Conservation (phyloP, 1,139 yeast species). For the Hyphopichia burtonii region DNA sequence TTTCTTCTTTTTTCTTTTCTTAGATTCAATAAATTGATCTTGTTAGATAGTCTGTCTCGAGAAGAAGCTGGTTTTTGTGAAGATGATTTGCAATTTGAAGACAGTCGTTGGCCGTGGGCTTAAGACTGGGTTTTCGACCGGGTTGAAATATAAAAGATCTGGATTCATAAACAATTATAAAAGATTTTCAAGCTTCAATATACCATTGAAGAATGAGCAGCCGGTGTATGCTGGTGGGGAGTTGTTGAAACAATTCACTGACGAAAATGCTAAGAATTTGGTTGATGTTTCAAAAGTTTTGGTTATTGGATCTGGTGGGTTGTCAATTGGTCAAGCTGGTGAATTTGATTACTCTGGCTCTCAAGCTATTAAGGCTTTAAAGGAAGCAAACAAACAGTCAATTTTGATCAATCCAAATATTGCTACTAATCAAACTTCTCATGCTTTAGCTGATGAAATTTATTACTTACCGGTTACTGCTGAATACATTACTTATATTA, state of each 20-base stretch:
- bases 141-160: background rate
- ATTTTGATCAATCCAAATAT: conserved; percentile 95
- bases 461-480: conserved; percentile 96
- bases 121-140: background rate
- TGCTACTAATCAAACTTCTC: conserved; percentile 97
- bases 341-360: conserved; percentile 99
- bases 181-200: conserved; percentile 1
- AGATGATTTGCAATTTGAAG: background rate
- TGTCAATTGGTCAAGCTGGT: conserved; percentile 99
- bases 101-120: conserved; percentile 1
- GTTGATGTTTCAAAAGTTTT: conserved; percentile 89
- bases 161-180: background rate
- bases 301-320: conserved; percentile 97
- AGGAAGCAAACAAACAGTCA: conserved; percentile 96
- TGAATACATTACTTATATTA: conserved; percentile 93
- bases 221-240: conserved; percentile 29
- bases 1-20: background rate
- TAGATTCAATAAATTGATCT: background rate
- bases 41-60: background rate
- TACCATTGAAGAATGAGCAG: conserved; percentile 1
- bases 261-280: conserved; percentile 54
- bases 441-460: conserved; percentile 96
- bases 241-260: conserved; percentile 34
- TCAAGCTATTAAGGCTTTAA: conserved; percentile 90
- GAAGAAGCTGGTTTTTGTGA: background rate